These are phyloP conservation scores for Ceriops zippeliana DNA, from an alignment of 345 rosid genomes.

Conservation along the genomic window DNA sequence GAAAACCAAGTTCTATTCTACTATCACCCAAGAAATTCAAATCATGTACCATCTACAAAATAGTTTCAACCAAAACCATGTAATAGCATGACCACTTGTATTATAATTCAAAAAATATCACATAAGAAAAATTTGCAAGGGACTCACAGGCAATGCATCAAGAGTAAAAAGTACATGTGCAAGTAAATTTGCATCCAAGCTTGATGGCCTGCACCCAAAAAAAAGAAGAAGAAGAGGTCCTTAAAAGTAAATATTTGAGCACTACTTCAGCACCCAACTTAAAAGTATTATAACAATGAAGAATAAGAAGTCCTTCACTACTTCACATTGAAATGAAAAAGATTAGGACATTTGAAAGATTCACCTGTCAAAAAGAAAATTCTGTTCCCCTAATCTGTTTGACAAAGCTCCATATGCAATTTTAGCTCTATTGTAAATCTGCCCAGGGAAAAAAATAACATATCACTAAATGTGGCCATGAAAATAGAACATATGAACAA, in stretches of 20 bases:
- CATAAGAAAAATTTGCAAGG: conserved; percentile 6
- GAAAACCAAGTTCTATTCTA: too few relatives aligned
- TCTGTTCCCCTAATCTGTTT: conserved; percentile 63
- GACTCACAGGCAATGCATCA: conserved; percentile 81
- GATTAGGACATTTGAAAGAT: conserved; percentile 3
- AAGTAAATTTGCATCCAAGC: conserved; percentile 75
- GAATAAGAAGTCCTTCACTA: too few relatives aligned
- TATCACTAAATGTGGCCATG: neutral
- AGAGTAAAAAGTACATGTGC: conserved; percentile 67
- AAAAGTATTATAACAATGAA: too few relatives aligned
- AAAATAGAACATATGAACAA: neutral
- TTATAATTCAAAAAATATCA: too few relatives aligned
- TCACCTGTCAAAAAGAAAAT: conserved; percentile 76
- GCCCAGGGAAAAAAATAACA: conserved; percentile 16
- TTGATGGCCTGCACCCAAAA: conserved; percentile 63
- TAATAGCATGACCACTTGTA: too few relatives aligned
- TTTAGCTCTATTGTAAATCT: conserved; percentile 75
- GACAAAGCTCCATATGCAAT: conserved; percentile 79
- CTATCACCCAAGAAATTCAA: neutral
- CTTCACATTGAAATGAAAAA: too few relatives aligned
- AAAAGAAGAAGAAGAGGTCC: neutral
- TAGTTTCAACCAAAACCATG: too few relatives aligned
- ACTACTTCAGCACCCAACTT: neutral
- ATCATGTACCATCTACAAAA: neutral
- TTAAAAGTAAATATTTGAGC: neutral